Evolutionary conservation across 805 yeast species (phyloP).

Genomic region (Torulaspora gathmanii): DNA sequence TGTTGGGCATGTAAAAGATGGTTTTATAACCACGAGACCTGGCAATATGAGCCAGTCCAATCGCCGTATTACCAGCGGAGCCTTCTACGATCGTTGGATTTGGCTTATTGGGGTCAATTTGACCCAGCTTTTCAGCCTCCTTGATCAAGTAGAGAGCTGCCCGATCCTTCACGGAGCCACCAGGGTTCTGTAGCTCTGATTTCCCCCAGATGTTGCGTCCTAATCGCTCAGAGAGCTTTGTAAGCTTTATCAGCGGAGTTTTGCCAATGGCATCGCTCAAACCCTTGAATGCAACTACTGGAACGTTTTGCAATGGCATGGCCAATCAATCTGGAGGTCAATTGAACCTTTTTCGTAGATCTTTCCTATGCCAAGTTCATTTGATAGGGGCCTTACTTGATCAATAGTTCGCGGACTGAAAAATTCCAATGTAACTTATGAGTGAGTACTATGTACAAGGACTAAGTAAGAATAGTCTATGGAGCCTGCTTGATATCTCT

Average conservation of each 20-base stretch:
- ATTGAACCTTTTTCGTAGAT: too few species aligned
- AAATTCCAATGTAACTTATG: not conserved
- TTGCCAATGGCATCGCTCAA: constrained; percentile 86
- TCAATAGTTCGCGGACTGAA: not conserved
- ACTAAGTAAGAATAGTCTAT: not conserved
- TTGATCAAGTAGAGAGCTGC: constrained; percentile 75
- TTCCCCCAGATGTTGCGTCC: constrained; percentile 81
- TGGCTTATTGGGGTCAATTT: constrained; percentile 51
- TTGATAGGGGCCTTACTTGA: not conserved
- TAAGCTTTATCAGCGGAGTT: constrained; percentile 72
- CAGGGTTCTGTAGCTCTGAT: constrained; percentile 91
- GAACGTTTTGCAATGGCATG: constrained; percentile 30
- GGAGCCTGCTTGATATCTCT: constrained; percentile 1
- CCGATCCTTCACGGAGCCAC: constrained; percentile 87
- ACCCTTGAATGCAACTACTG: constrained; percentile 62
- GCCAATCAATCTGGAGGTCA: not conserved
- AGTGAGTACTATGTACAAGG: constrained; percentile 1
- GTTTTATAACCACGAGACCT: constrained; percentile 79
- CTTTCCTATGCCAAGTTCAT: not conserved
- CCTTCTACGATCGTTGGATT: constrained; percentile 84
- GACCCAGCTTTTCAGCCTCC: constrained; percentile 70
- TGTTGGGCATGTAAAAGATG: constrained; percentile 86
- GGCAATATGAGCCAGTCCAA: constrained; percentile 79
- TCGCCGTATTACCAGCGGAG: constrained; percentile 95
- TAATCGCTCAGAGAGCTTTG: constrained; percentile 49